Base-by-base conservation (phyloP, 192 early-diverging fungal species). In the Funneliformis mosseae region DNA sequence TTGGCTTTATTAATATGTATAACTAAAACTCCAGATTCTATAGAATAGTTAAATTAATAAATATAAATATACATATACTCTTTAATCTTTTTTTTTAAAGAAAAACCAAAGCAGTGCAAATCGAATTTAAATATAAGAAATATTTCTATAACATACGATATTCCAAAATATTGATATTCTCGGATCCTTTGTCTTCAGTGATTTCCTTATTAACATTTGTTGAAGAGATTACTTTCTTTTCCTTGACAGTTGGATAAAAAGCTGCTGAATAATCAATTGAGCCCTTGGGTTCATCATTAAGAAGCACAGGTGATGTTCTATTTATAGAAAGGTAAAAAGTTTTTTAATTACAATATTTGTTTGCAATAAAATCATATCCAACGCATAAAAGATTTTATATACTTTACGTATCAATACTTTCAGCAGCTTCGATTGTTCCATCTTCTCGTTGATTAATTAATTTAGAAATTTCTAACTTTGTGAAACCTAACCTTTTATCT, bases 401-500 rank as follows among this genome's bases (percentile, higher is more conserved):
- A 60, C 78, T 55, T n/a, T 81, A 86, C 83, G 42, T 68, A 38
- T 83, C 80, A 61, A 86, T 74, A 16, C 33, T 60, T 1, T 59
- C 83, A 42, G 33, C 43, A 23, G 84, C 55, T 70, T 79, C 76
- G 77, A 80, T 74, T 70, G 73, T 63, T 9, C 79, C 76, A 33
- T 81, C 81, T 55, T 82, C 71, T 27, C 73, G 50, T 59, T 81
- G 55, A 12, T 75, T 76, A 42, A 59, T 61, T n/a, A 83, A 45
- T 39, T 76, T 46, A 1, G 80, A 42, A 1, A 83, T 41, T 23
- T 10, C 9, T 21, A 87, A 33, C 16, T 83, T 83, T 16, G 86
- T 77, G 64, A 88, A 83, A 66, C 96, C 95, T 25, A 97, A 81
- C 1, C 87, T 85, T 82, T 92, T 91, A 83, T 96, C 92, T 83